Base-by-base conservation (phyloP, 1,284 basidiomycete genomes). In the Fomitopsis pinicola region DNA sequence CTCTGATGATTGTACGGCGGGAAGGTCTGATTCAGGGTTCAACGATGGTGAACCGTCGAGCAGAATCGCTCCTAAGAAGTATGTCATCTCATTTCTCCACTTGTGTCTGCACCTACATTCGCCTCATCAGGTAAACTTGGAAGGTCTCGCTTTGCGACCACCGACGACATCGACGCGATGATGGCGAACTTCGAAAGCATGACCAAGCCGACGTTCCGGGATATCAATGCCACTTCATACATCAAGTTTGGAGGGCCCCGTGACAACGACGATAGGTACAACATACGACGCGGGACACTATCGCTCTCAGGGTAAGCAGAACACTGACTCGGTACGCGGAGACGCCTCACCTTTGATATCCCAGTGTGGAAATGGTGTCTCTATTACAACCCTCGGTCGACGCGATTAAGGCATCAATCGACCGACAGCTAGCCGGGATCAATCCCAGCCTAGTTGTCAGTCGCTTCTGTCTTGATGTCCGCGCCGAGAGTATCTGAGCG, bases 371-470 rank as follows among this genome's bases (percentile, higher is more conserved):
- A 9, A 69, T 81, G 14, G 72, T 73, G 5, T 60, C 68, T 1
- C 75, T 80, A 55, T 82, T 82, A 59, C 71, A 78, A 58, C 78
- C 78, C 0, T 77, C 78, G 0, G 59, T 76, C 9, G 35, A 58
- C 5, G 72, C 68, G 3, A 77, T 80, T 9, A 59, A 76, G 3
- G 64, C 69, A 0, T 71, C 75, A 0, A 65, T 80, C 1, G 61
- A 70, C 45, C 68, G 72, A 26, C 78, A 80, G 59, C 65, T 50
- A 17, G 64, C 3, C 42, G 62, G 2, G 42, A 26, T 4, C 59
- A 33, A 50, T 33, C 12, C 17, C 14, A 30, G 17, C 28, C 48
- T 50, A 12, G 48, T 33, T 30, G 48, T 30, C 14, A 15, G 28
- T 50, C 3, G 15, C 15, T 12, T 12, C 14, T n/a, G 10, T 42